Evolutionary conservation across 1,139 yeast genomes (phyloP), one percentile per base, ranked within the genome.

Genomic region (Diutina siamensis): DNA sequence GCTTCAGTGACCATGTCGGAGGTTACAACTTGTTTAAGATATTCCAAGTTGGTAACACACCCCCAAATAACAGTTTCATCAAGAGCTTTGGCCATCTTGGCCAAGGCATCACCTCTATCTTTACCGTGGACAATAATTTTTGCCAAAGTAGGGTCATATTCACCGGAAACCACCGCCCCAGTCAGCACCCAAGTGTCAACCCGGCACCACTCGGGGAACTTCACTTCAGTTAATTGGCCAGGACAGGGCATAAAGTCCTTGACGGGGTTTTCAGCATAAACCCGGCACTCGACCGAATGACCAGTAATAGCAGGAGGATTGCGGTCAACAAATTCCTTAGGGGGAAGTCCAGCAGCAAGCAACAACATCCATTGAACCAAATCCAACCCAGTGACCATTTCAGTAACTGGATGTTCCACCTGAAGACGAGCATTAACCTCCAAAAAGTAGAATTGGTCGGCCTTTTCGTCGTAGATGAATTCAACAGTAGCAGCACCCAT

Each of bases 401-500:
- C 98, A 28, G 98, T 92, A 55, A 92, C 83, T 41, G 97, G 97
- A 63, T 92, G 97, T 66, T 92, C 98, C 44, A 92, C 98, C 66
- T 92, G 98, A 54, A 92, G 74, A 62, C 98, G 80, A 10, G 98
- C 95, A 61, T 92, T 92, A 55, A 92, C 97, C 64, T 92, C 98
- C 58, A 92, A 71, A 66, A 92, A 92, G 69, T 89, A 92, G 61
- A 88, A 92, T 59, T 83, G 94, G 57, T 88, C 94, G 54, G 94
- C 71, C 48, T 61, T 70, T 57, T 83, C 83, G 59, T 92, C 97
- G 57, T 86, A 89, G 55, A 92, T 89, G 60, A 82, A 92, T 65
- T 92, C 98, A 54, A 92, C 95, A 8, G 98, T 92, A 61, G 97
- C 98, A 44, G 97, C 97, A 65, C 96, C 80, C 65, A 85, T 87